phyloP scores from a whole-genome alignment of 1,139 yeast genomes.

The Blastobotrys raffinosifermentans region DNA sequence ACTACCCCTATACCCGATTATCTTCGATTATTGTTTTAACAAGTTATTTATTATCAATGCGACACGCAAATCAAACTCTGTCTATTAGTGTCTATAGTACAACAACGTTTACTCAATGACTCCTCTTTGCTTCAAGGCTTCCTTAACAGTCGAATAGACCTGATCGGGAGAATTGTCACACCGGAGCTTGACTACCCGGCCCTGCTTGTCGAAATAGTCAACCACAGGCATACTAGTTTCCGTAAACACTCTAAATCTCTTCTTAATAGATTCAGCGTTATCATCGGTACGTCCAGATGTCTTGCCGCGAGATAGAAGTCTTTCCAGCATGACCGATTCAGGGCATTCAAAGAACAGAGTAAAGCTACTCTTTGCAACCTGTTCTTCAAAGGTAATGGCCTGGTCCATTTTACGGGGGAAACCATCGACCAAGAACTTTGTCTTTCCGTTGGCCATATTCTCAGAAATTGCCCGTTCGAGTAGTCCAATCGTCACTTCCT shows the following conservation, averaged over 20 bases:
- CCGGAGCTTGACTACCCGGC: conserved; percentile 68
- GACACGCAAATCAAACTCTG: too few species aligned
- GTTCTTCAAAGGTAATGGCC: conserved; percentile 82
- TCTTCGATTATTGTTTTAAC: too few species aligned
- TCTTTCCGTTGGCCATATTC: conserved; percentile 46
- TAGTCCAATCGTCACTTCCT: conserved; percentile 84
- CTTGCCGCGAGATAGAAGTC: conserved; percentile 87
- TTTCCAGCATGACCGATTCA: conserved; percentile 75
- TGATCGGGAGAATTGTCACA: conserved; percentile 78
- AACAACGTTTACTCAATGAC: neutral
- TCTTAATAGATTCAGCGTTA: conserved; percentile 81
- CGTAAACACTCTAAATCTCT: conserved; percentile 78
- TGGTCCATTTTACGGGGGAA: conserved; percentile 99
- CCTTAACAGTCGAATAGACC: conserved; percentile 67
- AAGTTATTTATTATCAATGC: too few species aligned
- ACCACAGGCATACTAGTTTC: conserved; percentile 96
- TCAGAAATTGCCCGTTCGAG: conserved; percentile 72
- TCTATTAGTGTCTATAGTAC: too few species aligned
- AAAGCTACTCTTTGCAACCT: conserved; percentile 66
- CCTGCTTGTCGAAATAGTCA: conserved; percentile 68
- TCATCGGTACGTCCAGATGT: conserved; percentile 94
- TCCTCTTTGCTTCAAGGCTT: conserved; percentile 45
- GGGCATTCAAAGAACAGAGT: conserved; percentile 94
- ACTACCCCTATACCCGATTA: too few species aligned
- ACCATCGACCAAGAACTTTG: conserved; percentile 79